Conservation (phyloP, 176 grass and related monocot species). For the Oryza australiensis region DNA sequence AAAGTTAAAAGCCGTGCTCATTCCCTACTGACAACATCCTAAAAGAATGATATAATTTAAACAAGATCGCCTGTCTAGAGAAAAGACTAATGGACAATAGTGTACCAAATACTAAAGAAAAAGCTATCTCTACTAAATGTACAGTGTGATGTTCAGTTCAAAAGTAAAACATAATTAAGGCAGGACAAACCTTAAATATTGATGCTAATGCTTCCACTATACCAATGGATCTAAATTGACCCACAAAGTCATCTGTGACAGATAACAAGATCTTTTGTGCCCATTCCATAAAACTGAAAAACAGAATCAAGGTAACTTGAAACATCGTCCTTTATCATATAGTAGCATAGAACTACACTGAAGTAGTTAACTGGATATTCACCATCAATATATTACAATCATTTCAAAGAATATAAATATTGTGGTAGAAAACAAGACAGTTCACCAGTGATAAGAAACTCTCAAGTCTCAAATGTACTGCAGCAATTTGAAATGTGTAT, state of each 20-base stretch:
- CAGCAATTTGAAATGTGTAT: slow-evolving; percentile 30
- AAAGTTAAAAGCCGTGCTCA: slow-evolving; percentile 7
- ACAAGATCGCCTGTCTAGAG: not conserved
- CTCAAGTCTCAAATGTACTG: slow-evolving; percentile 21
- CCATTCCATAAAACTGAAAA: slow-evolving; percentile 94
- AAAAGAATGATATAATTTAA: slow-evolving; percentile 23
- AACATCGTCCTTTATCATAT: not conserved
- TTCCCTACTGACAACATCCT: not conserved
- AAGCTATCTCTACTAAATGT: slow-evolving; percentile 26
- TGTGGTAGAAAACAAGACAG: slow-evolving; percentile 24
- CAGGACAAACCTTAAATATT: slow-evolving; percentile 85
- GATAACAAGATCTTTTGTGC: slow-evolving; percentile 74
- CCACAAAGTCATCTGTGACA: slow-evolving; percentile 76
- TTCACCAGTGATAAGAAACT: slow-evolving; percentile 13
- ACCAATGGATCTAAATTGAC: slow-evolving; percentile 89
- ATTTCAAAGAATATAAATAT: slow-evolving; percentile 20
- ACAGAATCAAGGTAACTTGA: slow-evolving; percentile 38
- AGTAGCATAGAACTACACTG: slow-evolving; percentile 15
- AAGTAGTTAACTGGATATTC: slow-evolving; percentile 4
- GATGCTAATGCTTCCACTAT: slow-evolving; percentile 91
- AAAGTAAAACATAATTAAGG: slow-evolving; percentile 15
- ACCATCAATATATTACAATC: not conserved
- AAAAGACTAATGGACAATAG: not conserved
- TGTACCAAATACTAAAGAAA: not conserved
- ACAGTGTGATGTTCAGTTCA: slow-evolving; percentile 5